These are phyloP conservation scores for Moricandia arvensis DNA, from an alignment of 345 rosid genomes.

Conservation along the genomic window DNA sequence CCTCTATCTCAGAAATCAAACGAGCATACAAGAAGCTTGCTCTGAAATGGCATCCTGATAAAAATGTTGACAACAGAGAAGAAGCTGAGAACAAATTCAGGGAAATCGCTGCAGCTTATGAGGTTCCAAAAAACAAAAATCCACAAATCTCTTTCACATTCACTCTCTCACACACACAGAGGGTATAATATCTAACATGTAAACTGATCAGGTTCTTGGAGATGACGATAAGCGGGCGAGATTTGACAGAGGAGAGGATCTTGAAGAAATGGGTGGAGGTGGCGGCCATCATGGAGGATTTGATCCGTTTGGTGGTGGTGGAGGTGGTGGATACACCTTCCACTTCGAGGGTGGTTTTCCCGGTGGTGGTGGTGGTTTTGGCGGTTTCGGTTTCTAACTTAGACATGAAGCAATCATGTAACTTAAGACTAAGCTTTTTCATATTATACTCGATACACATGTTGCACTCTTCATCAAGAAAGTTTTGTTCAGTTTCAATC, in stretches of 20 bases:
- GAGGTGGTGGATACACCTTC: conserved; percentile 76
- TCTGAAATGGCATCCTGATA: conserved; percentile 97
- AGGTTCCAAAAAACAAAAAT: conserved; percentile 46
- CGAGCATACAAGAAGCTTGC: conserved; percentile 96
- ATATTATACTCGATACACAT: conserved; percentile 17
- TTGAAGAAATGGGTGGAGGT: conserved; percentile 88
- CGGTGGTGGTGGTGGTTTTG: conserved; percentile 75
- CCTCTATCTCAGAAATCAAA: conserved; percentile 82
- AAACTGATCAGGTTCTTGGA: conserved; percentile 63
- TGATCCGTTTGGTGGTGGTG: conserved; percentile 79
- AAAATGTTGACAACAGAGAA: conserved; percentile 89
- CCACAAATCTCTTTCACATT: background rate
- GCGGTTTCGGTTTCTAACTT: conserved; percentile 66
- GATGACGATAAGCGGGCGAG: conserved; percentile 89
- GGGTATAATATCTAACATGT: background rate
- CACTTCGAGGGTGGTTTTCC: conserved; percentile 93
- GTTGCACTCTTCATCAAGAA: conserved; percentile 20
- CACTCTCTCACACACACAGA: background rate
- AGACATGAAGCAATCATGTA: conserved; percentile 25
- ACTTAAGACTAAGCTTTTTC: conserved; percentile 10
- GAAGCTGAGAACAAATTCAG: conserved; percentile 90
- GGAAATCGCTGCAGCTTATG: conserved; percentile 97
- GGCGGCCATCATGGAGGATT: conserved; percentile 66
- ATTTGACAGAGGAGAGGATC: conserved; percentile 93
- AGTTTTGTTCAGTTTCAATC: conserved; percentile 19